Base-by-base conservation (phyloP, 2,329 filamentous ascomycete species). In the Teratosphaeria destructans region DNA sequence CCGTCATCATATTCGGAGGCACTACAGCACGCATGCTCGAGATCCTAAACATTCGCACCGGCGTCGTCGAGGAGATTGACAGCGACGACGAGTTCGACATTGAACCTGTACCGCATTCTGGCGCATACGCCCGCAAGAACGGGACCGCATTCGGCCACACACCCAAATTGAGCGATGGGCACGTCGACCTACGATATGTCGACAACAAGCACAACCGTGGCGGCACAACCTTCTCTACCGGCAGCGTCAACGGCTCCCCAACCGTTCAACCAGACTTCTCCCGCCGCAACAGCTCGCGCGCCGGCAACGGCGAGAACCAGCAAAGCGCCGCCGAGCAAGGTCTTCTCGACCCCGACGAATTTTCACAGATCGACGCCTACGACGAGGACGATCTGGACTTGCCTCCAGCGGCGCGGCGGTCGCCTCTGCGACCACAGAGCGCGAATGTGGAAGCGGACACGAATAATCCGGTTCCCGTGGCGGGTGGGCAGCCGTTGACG, bases 1-100 rank as follows among this genome's bases (percentile, higher is more conserved):
- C 94, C 0, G 94, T 99, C 68, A 99, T 99, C 75, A 97, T 99
- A 63, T 99, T 99, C 68, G 94, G 94, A 59, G 94, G 94, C 57
- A 99, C 94, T 6, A 99, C 94, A 0, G 92, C 93, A 12, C 87
- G 93, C 59, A 99, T 99, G 94, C 80, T 99, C 19, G 94, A 99
- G 73, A 99, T 99, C 58, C 78, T 97, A 16, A 89, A 91, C n/a
- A 99, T 99, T 62, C 85, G 90, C 59, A 99, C 93, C 0, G 94
- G 94, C 0, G 93, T 99, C 0, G 89, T 96, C 0, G 94, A 99
- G 68, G 94, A 99, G 72, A 89, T 95, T 53, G 94, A 99, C 72
- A 96, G 90, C 53, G 94, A 99, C 71, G 94, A 99, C 71, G 94
- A 99, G 73, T 99, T 99, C 68, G 94, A 99, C 72, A 99, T 96